phyloP scores from a whole-genome alignment of 1,139 yeast species.

The Arxiozyma slooffiae region DNA sequence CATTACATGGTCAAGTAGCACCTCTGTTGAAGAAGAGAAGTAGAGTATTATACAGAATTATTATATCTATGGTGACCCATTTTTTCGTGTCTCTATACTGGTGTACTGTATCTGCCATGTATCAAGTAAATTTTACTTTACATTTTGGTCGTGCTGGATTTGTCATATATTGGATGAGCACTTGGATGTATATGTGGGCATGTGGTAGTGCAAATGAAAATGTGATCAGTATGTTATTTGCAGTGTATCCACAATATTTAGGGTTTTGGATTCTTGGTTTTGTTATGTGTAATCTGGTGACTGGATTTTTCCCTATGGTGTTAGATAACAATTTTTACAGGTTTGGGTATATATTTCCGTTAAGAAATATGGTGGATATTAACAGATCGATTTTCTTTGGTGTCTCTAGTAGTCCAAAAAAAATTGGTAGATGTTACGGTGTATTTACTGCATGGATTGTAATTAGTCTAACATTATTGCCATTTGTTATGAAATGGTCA shows the following conservation, averaged over 20 bases:
- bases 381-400: conserved; percentile 50
- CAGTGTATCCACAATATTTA: conserved; percentile 39
- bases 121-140: conserved; percentile 42
- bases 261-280: conserved; percentile 52
- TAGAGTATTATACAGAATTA: conserved; percentile 41
- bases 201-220: conserved; percentile 57
- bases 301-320: conserved; percentile 51
- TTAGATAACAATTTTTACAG: conserved; percentile 45
- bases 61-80: conserved; percentile 41
- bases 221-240: conserved; percentile 39
- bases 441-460: conserved; percentile 50
- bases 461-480: conserved; percentile 37
- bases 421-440: conserved; percentile 50
- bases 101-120: conserved; percentile 48
- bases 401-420: conserved; percentile 39
- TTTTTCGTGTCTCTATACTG: conserved; percentile 46
- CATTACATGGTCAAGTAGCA: conserved; percentile 42
- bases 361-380: conserved; percentile 48
- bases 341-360: conserved; percentile 58
- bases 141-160: conserved; percentile 55
- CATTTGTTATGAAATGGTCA: conserved; percentile 35
- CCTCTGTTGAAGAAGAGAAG: conserved; percentile 38
- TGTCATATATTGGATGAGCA: conserved; percentile 52
- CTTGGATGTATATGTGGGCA: conserved; percentile 46
- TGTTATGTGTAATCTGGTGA: conserved; percentile 51